phyloP scores from a whole-genome alignment of 1,139 yeast genomes.

The Eremothecium coryli region DNA sequence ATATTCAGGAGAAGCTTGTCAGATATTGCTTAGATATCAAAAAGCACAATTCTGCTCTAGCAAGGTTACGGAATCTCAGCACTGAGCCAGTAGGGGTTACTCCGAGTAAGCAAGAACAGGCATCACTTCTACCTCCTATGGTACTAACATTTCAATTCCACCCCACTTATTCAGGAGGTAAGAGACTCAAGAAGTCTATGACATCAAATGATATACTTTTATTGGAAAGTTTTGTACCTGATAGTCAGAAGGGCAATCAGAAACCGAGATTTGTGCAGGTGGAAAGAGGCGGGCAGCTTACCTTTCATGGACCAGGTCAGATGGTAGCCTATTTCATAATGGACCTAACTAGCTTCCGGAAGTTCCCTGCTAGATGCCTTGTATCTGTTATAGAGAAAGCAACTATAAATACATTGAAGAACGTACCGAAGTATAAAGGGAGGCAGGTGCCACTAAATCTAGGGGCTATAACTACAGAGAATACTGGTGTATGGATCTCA shows the following conservation, averaged over 20 bases:
- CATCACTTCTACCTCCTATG: conserved; percentile 45
- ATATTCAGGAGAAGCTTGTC: conserved; percentile 53
- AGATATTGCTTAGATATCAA: conserved; percentile 57
- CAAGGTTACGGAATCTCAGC: too few species aligned
- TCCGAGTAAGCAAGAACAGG: too few species aligned
- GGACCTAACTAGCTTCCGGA: conserved; percentile 54
- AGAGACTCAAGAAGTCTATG: conserved; percentile 53
- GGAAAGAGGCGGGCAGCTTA: conserved; percentile 92
- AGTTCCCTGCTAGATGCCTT: conserved; percentile 63
- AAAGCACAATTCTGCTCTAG: too few species aligned
- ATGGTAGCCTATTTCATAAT: conserved; percentile 75
- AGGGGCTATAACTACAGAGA: conserved; percentile 45
- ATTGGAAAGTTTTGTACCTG: conserved; percentile 23
- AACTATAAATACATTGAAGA: conserved; percentile 44
- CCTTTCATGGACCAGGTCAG: conserved; percentile 97
- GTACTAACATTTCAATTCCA: conserved; percentile 72
- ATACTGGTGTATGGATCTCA: conserved; percentile 82
- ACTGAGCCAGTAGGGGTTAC: too few species aligned
- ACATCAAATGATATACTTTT: conserved; percentile 30
- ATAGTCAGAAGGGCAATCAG: conserved; percentile 31
- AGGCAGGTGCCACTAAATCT: conserved; percentile 33
- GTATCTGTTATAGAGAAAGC: conserved; percentile 63
- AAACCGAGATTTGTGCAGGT: conserved; percentile 53
- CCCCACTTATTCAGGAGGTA: conserved; percentile 84
- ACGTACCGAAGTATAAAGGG: conserved; percentile 21